phyloP scores from a whole-genome alignment of 768 basidiomycete species.

The Suillus ampliporus region DNA sequence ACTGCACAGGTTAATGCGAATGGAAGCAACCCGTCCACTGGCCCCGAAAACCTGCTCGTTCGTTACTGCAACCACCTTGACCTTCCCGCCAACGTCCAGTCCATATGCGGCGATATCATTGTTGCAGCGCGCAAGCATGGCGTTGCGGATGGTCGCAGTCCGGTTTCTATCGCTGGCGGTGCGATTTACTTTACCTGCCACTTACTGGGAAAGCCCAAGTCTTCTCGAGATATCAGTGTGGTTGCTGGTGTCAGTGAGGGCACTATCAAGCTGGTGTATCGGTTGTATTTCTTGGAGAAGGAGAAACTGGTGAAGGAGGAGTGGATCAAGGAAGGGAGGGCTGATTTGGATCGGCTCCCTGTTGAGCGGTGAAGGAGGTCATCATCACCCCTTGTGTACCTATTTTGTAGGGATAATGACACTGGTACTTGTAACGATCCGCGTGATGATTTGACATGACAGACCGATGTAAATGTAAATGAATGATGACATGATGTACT shows the following conservation, averaged over 20 bases:
- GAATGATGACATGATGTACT: not conserved
- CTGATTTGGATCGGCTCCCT: constrained; percentile 43
- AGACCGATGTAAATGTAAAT: not conserved
- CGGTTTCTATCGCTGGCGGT: constrained; percentile 98
- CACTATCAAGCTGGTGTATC: constrained; percentile 91
- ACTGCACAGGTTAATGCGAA: constrained; percentile 52
- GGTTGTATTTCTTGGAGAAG: constrained; percentile 73
- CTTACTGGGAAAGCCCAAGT: constrained; percentile 75
- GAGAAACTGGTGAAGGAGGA: constrained; percentile 84
- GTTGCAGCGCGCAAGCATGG: constrained; percentile 79
- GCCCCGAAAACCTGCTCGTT: constrained; percentile 87
- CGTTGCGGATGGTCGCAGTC: constrained; percentile 92
- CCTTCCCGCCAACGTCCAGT: constrained; percentile 80
- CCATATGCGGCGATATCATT: constrained; percentile 84
- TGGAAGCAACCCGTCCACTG: constrained; percentile 51
- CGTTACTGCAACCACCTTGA: constrained; percentile 95
- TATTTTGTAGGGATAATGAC: constrained; percentile 7
- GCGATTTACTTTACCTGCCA: constrained; percentile 94
- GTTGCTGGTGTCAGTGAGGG: constrained; percentile 96
- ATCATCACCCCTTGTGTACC: not conserved
- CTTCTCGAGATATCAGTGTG: constrained; percentile 82
- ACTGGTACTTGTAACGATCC: constrained; percentile 2
- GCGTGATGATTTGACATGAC: not conserved
- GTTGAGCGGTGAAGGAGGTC: constrained; percentile 25
- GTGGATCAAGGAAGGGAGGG: constrained; percentile 84